Evolutionary conservation across 306 rosid species (phyloP).

Genomic region (Quercus glauca): DNA sequence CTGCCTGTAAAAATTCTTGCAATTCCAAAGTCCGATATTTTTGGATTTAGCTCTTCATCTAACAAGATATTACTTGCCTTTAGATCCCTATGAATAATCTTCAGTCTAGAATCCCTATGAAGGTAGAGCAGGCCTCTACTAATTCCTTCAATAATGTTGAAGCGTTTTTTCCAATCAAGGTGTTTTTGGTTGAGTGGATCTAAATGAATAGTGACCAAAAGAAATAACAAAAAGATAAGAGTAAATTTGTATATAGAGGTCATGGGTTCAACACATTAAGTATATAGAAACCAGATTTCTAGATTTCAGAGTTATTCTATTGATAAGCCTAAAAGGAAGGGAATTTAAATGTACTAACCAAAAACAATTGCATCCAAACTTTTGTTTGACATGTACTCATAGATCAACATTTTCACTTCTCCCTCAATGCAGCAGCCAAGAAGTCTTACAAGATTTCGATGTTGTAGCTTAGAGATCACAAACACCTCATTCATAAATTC

Average conservation of each 20-base stretch:
- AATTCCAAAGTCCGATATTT: conserved; percentile 38
- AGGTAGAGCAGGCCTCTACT: conserved; percentile 32
- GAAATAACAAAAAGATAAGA: neutral
- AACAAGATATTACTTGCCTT: conserved; percentile 36
- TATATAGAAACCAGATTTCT: no score
- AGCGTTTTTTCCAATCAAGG: conserved; percentile 29
- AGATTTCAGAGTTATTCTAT: no score
- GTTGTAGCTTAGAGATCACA: conserved; percentile 9
- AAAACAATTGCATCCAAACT: conserved; percentile 37
- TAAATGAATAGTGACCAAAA: neutral
- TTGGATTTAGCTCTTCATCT: conserved; percentile 31
- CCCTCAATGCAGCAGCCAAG: conserved; percentile 13
- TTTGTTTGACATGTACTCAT: conserved; percentile 28
- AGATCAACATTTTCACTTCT: conserved; percentile 13
- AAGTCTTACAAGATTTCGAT: conserved; percentile 19
- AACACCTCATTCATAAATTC: conserved; percentile 35
- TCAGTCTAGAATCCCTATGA: conserved; percentile 37
- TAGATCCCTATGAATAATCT: conserved; percentile 38
- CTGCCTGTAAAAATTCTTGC: conserved; percentile 24
- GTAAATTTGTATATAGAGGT: no score
- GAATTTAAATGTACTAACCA: neutral
- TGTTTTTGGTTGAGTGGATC: neutral
- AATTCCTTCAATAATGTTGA: conserved; percentile 35
- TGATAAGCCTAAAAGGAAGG: neutral
- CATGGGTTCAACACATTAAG: no score